Evolutionary conservation across 2,329 filamentous ascomycete species (phyloP).

Genomic region (Zopfia rhizophila): DNA sequence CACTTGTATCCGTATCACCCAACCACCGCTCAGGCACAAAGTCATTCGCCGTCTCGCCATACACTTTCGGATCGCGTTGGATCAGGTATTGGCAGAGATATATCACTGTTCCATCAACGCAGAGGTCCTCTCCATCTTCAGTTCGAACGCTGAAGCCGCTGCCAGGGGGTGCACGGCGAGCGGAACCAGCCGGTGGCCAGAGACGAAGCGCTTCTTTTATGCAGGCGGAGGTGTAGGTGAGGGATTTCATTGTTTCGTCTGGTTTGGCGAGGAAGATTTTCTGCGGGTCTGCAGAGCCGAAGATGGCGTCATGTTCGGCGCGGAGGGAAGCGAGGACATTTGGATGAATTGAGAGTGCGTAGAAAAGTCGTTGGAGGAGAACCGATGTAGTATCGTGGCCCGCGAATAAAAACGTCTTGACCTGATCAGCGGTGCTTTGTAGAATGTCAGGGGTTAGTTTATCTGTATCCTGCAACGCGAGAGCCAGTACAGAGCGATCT

Average conservation of each 20-base stretch:
- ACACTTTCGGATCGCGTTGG: slow-evolving; percentile 47
- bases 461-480: slow-evolving; percentile 44
- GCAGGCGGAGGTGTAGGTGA: slow-evolving; percentile 64
- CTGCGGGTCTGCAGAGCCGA: slow-evolving; percentile 58
- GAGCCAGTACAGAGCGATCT: slow-evolving; percentile 45
- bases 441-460: slow-evolving; percentile 49
- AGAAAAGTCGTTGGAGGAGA: slow-evolving; percentile 43
- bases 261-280: slow-evolving; percentile 55
- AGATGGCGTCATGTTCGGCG: slow-evolving; percentile 64
- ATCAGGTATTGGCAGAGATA: slow-evolving; percentile 56
- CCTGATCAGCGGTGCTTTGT: slow-evolving; percentile 50
- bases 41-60: slow-evolving; percentile 42
- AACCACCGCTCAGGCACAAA: slow-evolving; percentile 51
- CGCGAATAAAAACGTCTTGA: slow-evolving; percentile 59
- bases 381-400: slow-evolving; percentile 59
- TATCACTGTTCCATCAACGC: slow-evolving; percentile 56
- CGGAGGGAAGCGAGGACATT: slow-evolving; percentile 46
- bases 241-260: slow-evolving; percentile 58
- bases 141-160: slow-evolving; percentile 56
- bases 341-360: slow-evolving; percentile 44
- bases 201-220: slow-evolving; percentile 66
- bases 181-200: slow-evolving; percentile 61
- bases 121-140: slow-evolving; percentile 56
- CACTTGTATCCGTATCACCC: slow-evolving; percentile 44
- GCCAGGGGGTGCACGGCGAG: slow-evolving; percentile 44